Conservation (phyloP, 2,329 filamentous ascomycete genomes). For the Hypoxylon sp. region DNA sequence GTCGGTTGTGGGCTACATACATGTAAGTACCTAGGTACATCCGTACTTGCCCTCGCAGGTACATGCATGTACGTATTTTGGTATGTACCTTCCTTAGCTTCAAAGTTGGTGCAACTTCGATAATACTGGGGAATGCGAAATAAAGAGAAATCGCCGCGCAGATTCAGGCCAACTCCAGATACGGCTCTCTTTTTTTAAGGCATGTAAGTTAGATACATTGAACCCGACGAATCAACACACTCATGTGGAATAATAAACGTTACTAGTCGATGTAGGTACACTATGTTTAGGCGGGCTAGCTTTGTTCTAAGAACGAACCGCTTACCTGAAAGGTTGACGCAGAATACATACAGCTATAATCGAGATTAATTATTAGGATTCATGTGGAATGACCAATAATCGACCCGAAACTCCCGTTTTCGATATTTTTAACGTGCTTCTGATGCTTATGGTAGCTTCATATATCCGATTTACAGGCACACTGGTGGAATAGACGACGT, state of each 20-base stretch:
- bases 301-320: slow-evolving; percentile 20
- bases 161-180: slow-evolving; percentile 21
- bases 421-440: slow-evolving; percentile 6
- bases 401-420: slow-evolving; percentile 10
- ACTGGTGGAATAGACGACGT: not conserved
- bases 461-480: not conserved
- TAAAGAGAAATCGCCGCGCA: slow-evolving; percentile 32
- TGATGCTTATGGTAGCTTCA: slow-evolving; percentile 20
- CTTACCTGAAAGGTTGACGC: slow-evolving; percentile 19
- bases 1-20: slow-evolving; percentile 38
- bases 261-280: slow-evolving; percentile 46
- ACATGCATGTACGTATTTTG: not conserved
- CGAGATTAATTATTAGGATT: slow-evolving; percentile 12
- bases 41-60: not conserved
- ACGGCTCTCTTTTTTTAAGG: slow-evolving; percentile 7
- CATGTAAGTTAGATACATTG: slow-evolving; percentile 9
- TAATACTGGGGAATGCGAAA: slow-evolving; percentile 12
- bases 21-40: slow-evolving; percentile 9
- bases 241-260: slow-evolving; percentile 28
- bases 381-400: slow-evolving; percentile 5
- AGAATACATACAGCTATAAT: slow-evolving; percentile 11
- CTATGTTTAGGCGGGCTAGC: slow-evolving; percentile 36
- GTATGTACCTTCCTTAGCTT: slow-evolving; percentile 23
- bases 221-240: slow-evolving; percentile 26
- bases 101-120: slow-evolving; percentile 20